Percentiles rank a stretch among this genome's conserved stretches.
phyloP scores from a whole-genome alignment of 108 stramenopile species.

The Epithemia pelagica region DNA sequence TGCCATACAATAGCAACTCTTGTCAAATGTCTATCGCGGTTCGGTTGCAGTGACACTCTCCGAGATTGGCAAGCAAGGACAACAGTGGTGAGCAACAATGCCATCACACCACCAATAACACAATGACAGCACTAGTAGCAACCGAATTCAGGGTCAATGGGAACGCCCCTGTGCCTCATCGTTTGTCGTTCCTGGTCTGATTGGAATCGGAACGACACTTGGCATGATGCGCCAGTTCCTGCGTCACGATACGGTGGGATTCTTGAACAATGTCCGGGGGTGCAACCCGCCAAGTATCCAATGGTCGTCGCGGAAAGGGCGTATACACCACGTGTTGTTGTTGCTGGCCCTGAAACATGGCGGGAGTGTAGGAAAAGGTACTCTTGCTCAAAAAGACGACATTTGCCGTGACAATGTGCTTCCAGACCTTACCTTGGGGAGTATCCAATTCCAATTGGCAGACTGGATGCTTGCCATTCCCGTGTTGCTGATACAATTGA shows the following conservation, averaged over 20 bases:
- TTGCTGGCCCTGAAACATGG: conserved; percentile 6
- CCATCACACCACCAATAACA: no score
- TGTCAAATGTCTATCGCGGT: no score
- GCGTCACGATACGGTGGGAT: not conserved
- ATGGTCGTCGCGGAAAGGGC: conserved; percentile 15
- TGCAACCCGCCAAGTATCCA: not conserved
- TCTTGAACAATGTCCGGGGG: not conserved
- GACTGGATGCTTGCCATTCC: not conserved
- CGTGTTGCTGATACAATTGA: not conserved
- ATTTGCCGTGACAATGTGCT: conserved; percentile 15
- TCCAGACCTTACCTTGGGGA: conserved; percentile 18
- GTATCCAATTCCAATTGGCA: conserved; percentile 14
- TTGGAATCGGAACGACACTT: not conserved
- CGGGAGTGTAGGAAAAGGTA: conserved; percentile 27
- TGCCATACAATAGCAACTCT: no score
- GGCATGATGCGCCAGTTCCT: not conserved
- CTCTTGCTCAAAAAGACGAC: conserved; percentile 27
- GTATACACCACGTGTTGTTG: conserved; percentile 21
- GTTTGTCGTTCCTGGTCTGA: not conserved
- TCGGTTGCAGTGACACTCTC: no score
- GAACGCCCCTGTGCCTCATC: not conserved
- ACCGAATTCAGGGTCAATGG: no score
- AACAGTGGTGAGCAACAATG: no score
- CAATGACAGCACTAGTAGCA: no score
- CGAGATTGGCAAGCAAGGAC: no score